A percentile compares a stretch with the other conserved stretches of the same genome.
These are phyloP conservation scores for Neurospora sp. DNA, from an alignment of 495 filamentous ascomycete genomes.

Conservation along the genomic window DNA sequence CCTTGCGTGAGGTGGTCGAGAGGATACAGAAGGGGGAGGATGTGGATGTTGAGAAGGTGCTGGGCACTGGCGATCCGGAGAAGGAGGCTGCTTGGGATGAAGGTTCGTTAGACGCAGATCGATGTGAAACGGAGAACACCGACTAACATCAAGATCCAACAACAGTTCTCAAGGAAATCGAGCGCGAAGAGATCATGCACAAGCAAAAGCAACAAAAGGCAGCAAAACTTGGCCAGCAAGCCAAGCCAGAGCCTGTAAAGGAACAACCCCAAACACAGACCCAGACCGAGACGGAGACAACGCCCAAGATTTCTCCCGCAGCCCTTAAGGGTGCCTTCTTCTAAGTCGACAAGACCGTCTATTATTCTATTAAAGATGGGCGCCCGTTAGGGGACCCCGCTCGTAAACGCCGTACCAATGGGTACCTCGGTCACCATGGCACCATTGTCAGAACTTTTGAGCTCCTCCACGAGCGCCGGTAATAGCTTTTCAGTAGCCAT, in stretches of 20 bases:
- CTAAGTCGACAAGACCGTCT: constrained; percentile 9
- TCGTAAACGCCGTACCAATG: not conserved
- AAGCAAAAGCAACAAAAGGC: constrained; percentile 18
- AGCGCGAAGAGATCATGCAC: constrained; percentile 58
- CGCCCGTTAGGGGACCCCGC: not conserved
- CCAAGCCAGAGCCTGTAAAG: not conserved
- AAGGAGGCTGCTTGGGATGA: constrained; percentile 86
- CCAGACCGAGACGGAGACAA: constrained; percentile 6
- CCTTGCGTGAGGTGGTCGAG: constrained; percentile 75
- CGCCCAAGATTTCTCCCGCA: constrained; percentile 1
- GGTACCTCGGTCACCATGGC: not conserved
- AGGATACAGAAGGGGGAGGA: constrained; percentile 75
- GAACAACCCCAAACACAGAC: constrained; percentile 5
- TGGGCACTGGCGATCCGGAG: constrained; percentile 70
- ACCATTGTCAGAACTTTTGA: constrained; percentile 5
- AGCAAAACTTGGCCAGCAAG: not conserved
- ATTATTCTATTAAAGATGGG: not conserved
- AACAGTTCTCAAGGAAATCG: constrained; percentile 69
- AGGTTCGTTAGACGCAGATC: constrained; percentile 35
- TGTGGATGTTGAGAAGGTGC: constrained; percentile 73
- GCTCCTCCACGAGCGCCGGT: constrained; percentile 40
- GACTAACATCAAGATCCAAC: constrained; percentile 2
- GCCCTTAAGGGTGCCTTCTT: constrained; percentile 28
- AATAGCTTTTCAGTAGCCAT: constrained; percentile 45
- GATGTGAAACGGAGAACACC: not conserved